A percentile compares a stretch with the other conserved stretches of the same genome.
Evolutionary conservation across 2,329 filamentous ascomycete species (phyloP).

Genomic region (Claviceps sp.): DNA sequence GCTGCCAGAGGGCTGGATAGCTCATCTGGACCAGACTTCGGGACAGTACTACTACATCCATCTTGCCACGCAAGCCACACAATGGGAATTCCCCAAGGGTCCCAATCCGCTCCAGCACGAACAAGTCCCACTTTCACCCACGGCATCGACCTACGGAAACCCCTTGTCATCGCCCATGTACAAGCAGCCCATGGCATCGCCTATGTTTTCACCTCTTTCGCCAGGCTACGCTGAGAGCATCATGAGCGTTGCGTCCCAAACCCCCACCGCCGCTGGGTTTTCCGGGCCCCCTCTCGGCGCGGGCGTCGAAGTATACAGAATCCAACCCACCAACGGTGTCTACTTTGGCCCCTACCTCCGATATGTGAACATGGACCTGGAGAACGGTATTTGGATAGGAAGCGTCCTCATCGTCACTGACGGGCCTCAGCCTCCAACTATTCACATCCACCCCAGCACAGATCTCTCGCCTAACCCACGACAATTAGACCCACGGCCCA

Average conservation of each 20-base stretch:
- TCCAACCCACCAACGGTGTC: constrained; percentile 86
- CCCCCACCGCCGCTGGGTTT: constrained; percentile 70
- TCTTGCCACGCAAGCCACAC: constrained; percentile 83
- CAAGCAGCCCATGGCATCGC: constrained; percentile 50
- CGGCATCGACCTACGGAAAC: constrained; percentile 63
- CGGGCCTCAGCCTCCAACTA: constrained; percentile 81
- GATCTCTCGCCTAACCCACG: constrained; percentile 88
- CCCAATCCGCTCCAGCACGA: constrained; percentile 82
- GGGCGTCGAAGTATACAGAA: constrained; percentile 88
- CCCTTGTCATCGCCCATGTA: constrained; percentile 57
- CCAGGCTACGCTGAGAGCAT: constrained; percentile 78
- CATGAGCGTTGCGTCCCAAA: constrained; percentile 63
- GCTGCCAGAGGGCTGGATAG: constrained; percentile 94
- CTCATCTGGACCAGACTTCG: constrained; percentile 86
- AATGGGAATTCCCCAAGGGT: constrained; percentile 98
- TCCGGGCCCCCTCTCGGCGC: constrained; percentile 76
- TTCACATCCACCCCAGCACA: constrained; percentile 81
- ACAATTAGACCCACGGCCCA: constrained; percentile 69
- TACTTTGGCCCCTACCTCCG: constrained; percentile 95
- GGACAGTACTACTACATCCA: constrained; percentile 99
- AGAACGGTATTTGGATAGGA: constrained; percentile 80
- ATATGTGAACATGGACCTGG: constrained; percentile 95
- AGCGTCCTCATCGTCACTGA: constrained; percentile 92
- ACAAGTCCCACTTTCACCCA: constrained; percentile 69
- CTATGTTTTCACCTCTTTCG: constrained; percentile 69